phyloP scores from a whole-genome alignment of 2,329 filamentous ascomycete species.

The Achaetomium macrosporum region DNA sequence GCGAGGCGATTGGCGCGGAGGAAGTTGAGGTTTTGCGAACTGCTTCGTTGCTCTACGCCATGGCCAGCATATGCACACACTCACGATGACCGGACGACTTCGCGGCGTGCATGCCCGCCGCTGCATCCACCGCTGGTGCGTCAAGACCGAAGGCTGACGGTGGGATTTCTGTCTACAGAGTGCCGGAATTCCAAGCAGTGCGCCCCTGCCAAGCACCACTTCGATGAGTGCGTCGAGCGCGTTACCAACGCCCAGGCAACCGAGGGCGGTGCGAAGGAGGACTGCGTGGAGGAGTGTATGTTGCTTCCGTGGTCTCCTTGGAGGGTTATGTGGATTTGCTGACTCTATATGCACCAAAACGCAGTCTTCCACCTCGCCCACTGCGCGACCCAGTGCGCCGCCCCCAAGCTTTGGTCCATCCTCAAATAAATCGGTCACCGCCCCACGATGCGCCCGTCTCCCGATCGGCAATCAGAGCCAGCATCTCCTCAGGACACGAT shows the following conservation, averaged over 20 bases:
- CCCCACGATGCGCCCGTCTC: constrained; percentile 8
- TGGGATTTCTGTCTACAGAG: constrained; percentile 52
- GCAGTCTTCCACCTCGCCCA: constrained; percentile 98
- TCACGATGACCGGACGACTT: neutral
- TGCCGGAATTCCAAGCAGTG: constrained; percentile 85
- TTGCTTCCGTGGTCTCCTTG: neutral
- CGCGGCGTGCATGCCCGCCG: neutral
- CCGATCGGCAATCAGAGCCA: constrained; percentile 4
- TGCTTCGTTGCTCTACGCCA: constrained; percentile 3
- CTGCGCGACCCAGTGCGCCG: constrained; percentile 88
- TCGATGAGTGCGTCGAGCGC: constrained; percentile 94
- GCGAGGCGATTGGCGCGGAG: constrained; percentile 6
- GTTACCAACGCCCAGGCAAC: constrained; percentile 62
- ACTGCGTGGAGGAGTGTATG: constrained; percentile 99
- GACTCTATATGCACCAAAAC: neutral
- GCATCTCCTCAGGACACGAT: constrained; percentile 6
- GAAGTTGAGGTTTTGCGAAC: neutral
- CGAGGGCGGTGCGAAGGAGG: constrained; percentile 71
- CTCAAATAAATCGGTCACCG: constrained; percentile 64
- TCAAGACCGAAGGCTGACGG: constrained; percentile 17
- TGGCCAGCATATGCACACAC: neutral
- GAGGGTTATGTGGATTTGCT: neutral
- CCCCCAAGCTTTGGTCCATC: constrained; percentile 88
- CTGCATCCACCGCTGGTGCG: neutral
- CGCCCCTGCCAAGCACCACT: constrained; percentile 90